Conservation (phyloP, 352 stramenopile genomes). For the Phytophthora tentaculata region DNA sequence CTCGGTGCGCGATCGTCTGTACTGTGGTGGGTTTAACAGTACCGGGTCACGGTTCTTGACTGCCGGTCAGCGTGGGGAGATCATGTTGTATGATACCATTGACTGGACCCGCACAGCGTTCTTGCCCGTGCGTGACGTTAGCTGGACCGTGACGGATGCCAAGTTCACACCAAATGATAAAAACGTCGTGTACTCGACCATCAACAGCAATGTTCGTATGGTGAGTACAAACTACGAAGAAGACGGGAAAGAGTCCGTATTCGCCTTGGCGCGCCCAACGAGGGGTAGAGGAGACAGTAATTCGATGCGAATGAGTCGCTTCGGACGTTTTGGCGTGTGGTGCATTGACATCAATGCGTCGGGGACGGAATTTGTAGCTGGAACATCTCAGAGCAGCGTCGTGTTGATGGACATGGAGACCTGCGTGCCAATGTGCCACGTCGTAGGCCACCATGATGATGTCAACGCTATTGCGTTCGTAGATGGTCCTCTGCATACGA, state of each 20-base stretch:
- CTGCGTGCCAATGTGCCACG: conserved; percentile 69
- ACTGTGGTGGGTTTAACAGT: conserved; percentile 83
- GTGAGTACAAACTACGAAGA: conserved; percentile 67
- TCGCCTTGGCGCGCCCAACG: conserved; percentile 39
- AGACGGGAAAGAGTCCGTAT: conserved; percentile 58
- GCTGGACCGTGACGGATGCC: conserved; percentile 86
- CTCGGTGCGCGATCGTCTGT: conserved; percentile 71
- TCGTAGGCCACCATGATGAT: conserved; percentile 75
- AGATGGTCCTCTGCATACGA: conserved; percentile 78
- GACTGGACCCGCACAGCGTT: conserved; percentile 60
- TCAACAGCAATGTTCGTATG: conserved; percentile 87
- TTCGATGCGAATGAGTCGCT: conserved; percentile 30
- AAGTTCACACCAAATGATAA: conserved; percentile 82
- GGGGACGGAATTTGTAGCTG: conserved; percentile 83
- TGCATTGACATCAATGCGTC: conserved; percentile 79
- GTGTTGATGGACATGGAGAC: conserved; percentile 86
- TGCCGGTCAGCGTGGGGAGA: conserved; percentile 69
- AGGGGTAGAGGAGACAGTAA: conserved; percentile 28
- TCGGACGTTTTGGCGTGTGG: conserved; percentile 77
- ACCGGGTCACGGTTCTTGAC: conserved; percentile 73
- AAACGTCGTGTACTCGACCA: conserved; percentile 79
- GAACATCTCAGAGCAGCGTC: conserved; percentile 75
- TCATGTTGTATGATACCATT: conserved; percentile 78
- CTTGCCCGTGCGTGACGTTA: conserved; percentile 73
- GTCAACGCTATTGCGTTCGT: conserved; percentile 89